Percentiles rank a stretch among this genome's conserved stretches.
phyloP scores from a whole-genome alignment of 139 green algal genomes.

The Coelastrella sp. region DNA sequence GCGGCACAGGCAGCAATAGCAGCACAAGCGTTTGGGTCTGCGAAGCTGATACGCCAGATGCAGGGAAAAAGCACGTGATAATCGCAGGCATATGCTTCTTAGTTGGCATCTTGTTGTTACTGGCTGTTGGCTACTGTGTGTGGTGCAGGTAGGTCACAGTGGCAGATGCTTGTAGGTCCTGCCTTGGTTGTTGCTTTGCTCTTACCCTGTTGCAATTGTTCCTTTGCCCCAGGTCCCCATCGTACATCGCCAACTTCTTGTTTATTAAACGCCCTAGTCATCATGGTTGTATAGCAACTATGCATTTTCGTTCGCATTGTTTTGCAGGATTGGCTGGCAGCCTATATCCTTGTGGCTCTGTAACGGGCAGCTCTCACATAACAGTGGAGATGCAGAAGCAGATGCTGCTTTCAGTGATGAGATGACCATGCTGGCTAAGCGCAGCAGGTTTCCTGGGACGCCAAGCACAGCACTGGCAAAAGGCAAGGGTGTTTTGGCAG shows the following conservation, averaged over 20 bases:
- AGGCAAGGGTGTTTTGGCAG: conserved; percentile 35
- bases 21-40: neutral
- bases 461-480: conserved; percentile 18
- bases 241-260: no score
- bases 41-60: neutral
- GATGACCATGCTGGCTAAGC: conserved; percentile 27
- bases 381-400: neutral
- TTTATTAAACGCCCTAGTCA: neutral
- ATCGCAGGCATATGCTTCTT: no score
- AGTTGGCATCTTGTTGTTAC: no score
- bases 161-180: no score
- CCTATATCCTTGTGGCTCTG: neutral
- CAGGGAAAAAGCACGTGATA: no score
- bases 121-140: no score
- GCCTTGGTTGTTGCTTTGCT: no score
- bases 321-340: neutral
- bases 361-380: no score
- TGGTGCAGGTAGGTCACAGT: no score
- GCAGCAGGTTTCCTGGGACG: conserved; percentile 41
- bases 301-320: neutral
- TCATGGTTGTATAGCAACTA: neutral
- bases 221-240: no score
- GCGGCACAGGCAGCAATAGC: neutral
- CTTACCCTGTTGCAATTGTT: no score
- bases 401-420: neutral